These are phyloP conservation scores for Lathyrus tuberosus DNA, from an alignment of 306 rosid species.

Conservation along the genomic window DNA sequence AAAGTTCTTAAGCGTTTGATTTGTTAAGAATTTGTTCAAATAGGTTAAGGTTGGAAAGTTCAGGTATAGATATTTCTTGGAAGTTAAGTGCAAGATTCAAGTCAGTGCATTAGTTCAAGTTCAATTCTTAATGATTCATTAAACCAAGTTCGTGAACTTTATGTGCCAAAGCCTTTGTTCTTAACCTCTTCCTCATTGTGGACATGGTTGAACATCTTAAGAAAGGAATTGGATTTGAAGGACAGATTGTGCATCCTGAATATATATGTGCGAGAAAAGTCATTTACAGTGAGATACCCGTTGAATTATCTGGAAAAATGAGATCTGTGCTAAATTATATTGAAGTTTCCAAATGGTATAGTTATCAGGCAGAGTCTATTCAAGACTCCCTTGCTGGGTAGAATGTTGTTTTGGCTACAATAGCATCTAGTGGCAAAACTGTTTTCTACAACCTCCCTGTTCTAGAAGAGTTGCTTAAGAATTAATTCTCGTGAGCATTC, in stretches of 20 bases:
- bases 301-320: conserved; percentile 62
- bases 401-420: conserved; percentile 83
- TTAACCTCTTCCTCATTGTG: too few relatives aligned
- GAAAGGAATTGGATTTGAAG: too few relatives aligned
- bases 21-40: too few relatives aligned
- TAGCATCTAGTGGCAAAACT: conserved; percentile 96
- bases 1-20: too few relatives aligned
- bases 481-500: conserved; percentile 69
- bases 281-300: conserved; percentile 55
- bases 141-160: too few relatives aligned
- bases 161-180: too few relatives aligned
- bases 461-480: conserved; percentile 63
- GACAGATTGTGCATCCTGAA: conserved; percentile 94
- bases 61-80: too few relatives aligned
- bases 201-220: too few relatives aligned
- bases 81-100: too few relatives aligned
- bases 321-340: conserved; percentile 58
- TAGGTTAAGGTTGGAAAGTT: too few relatives aligned
- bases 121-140: too few relatives aligned
- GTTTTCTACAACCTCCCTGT: conserved; percentile 90
- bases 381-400: conserved; percentile 76
- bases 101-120: too few relatives aligned
- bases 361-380: conserved; percentile 85
- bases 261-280: conserved; percentile 70
- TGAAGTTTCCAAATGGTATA: conserved; percentile 75